A percentile compares a stretch with the other conserved stretches of the same genome.
phyloP scores from a whole-genome alignment of 495 filamentous ascomycete species.

The Penicillium canescens region DNA sequence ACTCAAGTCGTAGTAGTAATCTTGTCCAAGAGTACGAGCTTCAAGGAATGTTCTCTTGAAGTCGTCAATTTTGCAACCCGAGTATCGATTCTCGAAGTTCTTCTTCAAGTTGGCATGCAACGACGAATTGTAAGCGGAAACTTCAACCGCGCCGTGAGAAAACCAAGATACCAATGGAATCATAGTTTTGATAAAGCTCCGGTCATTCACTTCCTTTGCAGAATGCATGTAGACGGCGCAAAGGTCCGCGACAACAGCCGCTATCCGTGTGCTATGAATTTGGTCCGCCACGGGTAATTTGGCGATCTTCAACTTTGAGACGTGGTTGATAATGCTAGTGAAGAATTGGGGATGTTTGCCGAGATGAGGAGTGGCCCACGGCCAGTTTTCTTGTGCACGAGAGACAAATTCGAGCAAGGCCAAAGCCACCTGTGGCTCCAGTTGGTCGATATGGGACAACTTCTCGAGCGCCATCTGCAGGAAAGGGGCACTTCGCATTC shows the following conservation, averaged over 20 bases:
- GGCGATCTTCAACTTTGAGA: slow-evolving; percentile 59
- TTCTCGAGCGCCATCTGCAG: slow-evolving; percentile 73
- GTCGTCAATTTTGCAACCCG: slow-evolving; percentile 64
- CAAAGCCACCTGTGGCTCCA: slow-evolving; percentile 62
- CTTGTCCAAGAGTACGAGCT: slow-evolving; percentile 60
- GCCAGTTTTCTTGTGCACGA: slow-evolving; percentile 86
- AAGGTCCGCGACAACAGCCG: slow-evolving; percentile 80
- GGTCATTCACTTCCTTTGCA: slow-evolving; percentile 68
- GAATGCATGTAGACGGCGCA: slow-evolving; percentile 90
- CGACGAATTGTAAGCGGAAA: slow-evolving; percentile 78
- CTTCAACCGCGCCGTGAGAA: slow-evolving; percentile 67
- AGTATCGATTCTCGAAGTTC: slow-evolving; percentile 79
- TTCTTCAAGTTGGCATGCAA: slow-evolving; percentile 79
- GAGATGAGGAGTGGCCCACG: slow-evolving; percentile 79
- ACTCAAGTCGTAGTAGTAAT: slow-evolving; percentile 80
- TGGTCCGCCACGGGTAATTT: slow-evolving; percentile 41
- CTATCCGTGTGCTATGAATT: slow-evolving; percentile 66
- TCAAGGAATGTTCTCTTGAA: slow-evolving; percentile 74
- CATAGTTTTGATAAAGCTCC: slow-evolving; percentile 64
- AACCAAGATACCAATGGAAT: slow-evolving; percentile 76
- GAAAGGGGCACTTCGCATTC: slow-evolving; percentile 59
- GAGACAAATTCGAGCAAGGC: slow-evolving; percentile 84
- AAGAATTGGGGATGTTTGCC: slow-evolving; percentile 74
- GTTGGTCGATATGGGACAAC: slow-evolving; percentile 64
- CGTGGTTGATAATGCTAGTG: slow-evolving; percentile 63